These are phyloP conservation scores for Saposhnikovia divaricata DNA, from an alignment of 129 eudicot genomes.

Conservation along the genomic window DNA sequence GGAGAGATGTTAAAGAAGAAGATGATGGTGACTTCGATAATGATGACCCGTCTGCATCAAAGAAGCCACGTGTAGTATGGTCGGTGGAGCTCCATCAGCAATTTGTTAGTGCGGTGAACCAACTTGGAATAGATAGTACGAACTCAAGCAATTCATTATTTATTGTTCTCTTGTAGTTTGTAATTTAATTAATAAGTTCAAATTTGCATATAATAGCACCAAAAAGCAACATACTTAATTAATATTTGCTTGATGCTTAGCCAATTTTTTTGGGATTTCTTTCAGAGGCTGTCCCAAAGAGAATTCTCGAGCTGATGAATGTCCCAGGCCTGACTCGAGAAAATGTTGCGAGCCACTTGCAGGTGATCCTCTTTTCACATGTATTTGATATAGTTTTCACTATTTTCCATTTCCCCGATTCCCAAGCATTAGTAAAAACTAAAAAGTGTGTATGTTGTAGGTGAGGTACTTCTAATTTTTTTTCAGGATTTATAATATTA, in stretches of 20 bases:
- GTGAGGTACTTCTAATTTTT: neutral
- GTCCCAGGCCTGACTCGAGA: constrained; percentile 75
- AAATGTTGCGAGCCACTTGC: constrained; percentile 85
- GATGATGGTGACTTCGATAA: constrained; percentile 58
- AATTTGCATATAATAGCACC: neutral
- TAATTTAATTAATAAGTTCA: neutral
- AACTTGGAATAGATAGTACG: constrained; percentile 80
- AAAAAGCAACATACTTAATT: neutral
- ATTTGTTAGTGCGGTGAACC: constrained; percentile 67
- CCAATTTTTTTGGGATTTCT: constrained; percentile 11
- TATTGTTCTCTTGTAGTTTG: neutral
- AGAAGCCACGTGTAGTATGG: constrained; percentile 82
- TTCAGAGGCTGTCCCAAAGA: constrained; percentile 80
- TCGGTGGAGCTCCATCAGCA: constrained; percentile 79
- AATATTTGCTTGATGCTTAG: neutral
- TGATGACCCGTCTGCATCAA: constrained; percentile 52
- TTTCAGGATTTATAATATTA: neutral
- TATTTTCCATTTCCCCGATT: neutral
- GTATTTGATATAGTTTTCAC: neutral
- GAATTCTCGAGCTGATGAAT: constrained; percentile 81
- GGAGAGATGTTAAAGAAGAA: constrained; percentile 58
- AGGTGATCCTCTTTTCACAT: constrained; percentile 29
- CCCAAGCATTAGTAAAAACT: neutral
- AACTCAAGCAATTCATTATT: constrained; percentile 1
- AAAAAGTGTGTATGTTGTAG: neutral